A percentile compares a stretch with the other conserved stretches of the same genome.
Conservation (phyloP, 2,329 filamentous ascomycete species). For the Trichoderma gracile region DNA sequence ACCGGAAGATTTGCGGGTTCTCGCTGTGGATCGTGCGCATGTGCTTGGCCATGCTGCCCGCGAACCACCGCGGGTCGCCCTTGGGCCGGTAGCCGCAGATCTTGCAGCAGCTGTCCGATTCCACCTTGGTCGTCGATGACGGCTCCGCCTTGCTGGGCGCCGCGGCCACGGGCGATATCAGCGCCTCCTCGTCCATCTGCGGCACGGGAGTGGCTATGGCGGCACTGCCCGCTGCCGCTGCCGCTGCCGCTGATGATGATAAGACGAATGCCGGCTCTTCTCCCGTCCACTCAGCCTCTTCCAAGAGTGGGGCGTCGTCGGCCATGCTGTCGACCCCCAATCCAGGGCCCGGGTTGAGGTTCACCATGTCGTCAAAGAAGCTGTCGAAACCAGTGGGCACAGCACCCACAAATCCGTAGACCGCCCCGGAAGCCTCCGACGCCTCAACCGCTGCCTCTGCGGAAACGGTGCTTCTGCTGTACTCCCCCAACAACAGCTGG, state of each 20-base stretch:
- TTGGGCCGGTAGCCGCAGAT: conserved; percentile 58
- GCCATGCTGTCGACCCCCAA: background rate
- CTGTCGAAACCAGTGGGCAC: conserved; percentile 28
- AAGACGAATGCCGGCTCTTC: background rate
- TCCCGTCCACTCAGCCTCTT: conserved; percentile 8
- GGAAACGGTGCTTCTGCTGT: background rate
- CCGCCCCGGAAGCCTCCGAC: background rate
- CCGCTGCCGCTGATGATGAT: too few relatives aligned
- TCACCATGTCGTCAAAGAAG: conserved; percentile 27
- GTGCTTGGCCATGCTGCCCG: conserved; percentile 60
- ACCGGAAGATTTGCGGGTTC: conserved; percentile 54
- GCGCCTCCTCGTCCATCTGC: background rate
- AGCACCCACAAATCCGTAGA: conserved; percentile 11
- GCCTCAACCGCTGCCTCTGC: background rate
- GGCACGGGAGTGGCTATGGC: background rate
- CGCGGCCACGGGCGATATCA: conserved; percentile 11
- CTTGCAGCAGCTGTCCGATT: conserved; percentile 50
- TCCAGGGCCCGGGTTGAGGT: conserved; percentile 27
- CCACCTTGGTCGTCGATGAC: conserved; percentile 38
- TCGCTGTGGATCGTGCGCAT: conserved; percentile 54
- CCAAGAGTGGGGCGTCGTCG: background rate
- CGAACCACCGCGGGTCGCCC: conserved; percentile 59
- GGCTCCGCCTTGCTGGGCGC: conserved; percentile 21
- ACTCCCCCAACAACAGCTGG: conserved; percentile 41
- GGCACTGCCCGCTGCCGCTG: background rate